Percentiles rank a stretch among this genome's conserved stretches.
These are phyloP conservation scores for Hura crepitans DNA, from an alignment of 441 rosid species.

Conservation along the genomic window DNA sequence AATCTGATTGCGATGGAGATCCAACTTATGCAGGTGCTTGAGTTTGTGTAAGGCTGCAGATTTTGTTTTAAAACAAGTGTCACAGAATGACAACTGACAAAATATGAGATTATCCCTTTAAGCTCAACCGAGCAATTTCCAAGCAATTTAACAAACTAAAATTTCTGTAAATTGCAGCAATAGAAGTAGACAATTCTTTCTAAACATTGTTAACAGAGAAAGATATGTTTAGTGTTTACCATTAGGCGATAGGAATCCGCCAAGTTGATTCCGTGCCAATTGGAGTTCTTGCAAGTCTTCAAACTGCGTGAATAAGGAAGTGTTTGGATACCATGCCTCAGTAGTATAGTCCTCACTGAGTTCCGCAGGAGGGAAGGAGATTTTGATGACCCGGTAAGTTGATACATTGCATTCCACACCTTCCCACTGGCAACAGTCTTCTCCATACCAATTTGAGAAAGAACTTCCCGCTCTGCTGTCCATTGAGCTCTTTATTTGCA, in stretches of 20 bases:
- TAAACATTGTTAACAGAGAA: no score
- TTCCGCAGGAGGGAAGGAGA: neutral
- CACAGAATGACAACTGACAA: neutral
- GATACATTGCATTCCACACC: conserved; percentile 7
- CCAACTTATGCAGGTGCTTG: neutral
- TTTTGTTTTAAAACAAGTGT: neutral
- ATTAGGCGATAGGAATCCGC: neutral
- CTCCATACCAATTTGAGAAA: conserved; percentile 17
- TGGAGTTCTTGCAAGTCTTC: conserved; percentile 6
- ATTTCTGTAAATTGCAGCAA: neutral
- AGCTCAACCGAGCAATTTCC: neutral
- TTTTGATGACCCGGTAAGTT: neutral
- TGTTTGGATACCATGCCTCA: neutral
- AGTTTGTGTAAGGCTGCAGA: conserved; percentile 10
- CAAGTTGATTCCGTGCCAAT: neutral
- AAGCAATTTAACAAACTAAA: neutral
- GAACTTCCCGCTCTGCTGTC: neutral
- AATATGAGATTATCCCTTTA: no score
- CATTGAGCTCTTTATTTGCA: conserved; percentile 4
- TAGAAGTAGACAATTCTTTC: neutral
- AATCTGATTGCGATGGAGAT: conserved; percentile 7
- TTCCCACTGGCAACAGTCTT: conserved; percentile 11
- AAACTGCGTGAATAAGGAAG: conserved; percentile 12
- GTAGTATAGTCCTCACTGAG: no score
- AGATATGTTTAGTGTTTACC: conserved; percentile 1